phyloP scores from a whole-genome alignment of 2,329 filamentous ascomycete species.

The Neonectria faginata region DNA sequence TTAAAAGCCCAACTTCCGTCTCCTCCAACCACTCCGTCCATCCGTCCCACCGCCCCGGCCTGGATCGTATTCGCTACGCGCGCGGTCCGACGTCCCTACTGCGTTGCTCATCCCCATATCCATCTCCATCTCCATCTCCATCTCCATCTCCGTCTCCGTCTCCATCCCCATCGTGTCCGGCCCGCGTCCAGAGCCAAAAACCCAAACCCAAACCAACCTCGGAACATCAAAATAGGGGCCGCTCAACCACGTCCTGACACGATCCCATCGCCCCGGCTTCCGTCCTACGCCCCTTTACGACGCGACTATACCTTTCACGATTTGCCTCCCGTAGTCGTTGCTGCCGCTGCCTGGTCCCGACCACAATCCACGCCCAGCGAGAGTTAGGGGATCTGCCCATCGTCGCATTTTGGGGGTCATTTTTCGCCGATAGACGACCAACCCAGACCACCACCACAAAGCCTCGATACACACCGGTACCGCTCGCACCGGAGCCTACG shows the following conservation, averaged over 20 bases:
- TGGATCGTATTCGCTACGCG: slow-evolving; percentile 39
- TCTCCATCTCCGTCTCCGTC: slow-evolving; percentile 22
- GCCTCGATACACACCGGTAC: slow-evolving; percentile 20
- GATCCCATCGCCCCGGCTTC: slow-evolving; percentile 9
- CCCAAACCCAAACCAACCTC: slow-evolving; percentile 13
- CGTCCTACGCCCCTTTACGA: slow-evolving; percentile 17
- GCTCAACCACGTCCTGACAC: slow-evolving; percentile 23
- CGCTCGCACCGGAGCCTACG: slow-evolving; percentile 27
- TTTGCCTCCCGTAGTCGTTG: slow-evolving; percentile 14
- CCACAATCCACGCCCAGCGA: slow-evolving; percentile 20
- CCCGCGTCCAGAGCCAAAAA: slow-evolving; percentile 1
- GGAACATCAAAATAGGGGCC: slow-evolving; percentile 29
- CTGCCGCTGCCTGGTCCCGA: slow-evolving; percentile 7
- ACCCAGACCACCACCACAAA: slow-evolving; percentile 10
- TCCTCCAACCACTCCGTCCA: slow-evolving; percentile 41
- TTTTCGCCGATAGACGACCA: slow-evolving; percentile 19
- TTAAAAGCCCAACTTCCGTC: slow-evolving; percentile 38
- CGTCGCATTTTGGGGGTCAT: slow-evolving; percentile 13
- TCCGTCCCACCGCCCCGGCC: slow-evolving; percentile 46
- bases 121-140: slow-evolving; percentile 22
- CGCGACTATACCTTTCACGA: slow-evolving; percentile 11
- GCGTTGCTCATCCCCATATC: slow-evolving; percentile 21
- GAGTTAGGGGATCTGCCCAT: slow-evolving; percentile 22
- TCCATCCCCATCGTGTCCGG: slow-evolving; percentile 15
- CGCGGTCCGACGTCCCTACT: slow-evolving; percentile 32